Evolutionary conservation across 257 asterid genomes (phyloP).

Genomic region (Eucommia ulmoides): DNA sequence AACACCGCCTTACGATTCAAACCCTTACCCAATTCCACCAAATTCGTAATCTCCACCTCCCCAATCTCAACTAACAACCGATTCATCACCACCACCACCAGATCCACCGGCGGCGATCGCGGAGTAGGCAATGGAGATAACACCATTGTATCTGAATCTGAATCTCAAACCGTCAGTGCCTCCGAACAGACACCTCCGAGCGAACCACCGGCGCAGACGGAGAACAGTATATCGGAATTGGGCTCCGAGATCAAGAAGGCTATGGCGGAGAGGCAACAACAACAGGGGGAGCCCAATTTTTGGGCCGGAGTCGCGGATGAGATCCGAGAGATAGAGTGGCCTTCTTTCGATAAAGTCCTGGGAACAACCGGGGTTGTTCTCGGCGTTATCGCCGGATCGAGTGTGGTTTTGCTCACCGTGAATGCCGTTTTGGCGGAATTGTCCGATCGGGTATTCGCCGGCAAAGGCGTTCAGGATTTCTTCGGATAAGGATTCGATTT

Average conservation of each 20-base stretch:
- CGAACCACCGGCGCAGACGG: slow-evolving; percentile 2
- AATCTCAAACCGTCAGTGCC: slow-evolving; percentile 3
- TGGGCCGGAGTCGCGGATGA: slow-evolving; percentile 69
- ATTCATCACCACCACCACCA: slow-evolving; percentile 8
- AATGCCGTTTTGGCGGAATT: slow-evolving; percentile 94
- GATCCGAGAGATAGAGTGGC: slow-evolving; percentile 87
- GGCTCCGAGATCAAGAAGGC: slow-evolving; percentile 66
- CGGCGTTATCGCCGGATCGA: slow-evolving; percentile 88
- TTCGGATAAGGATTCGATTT: slow-evolving; percentile 31
- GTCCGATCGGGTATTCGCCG: slow-evolving; percentile 68
- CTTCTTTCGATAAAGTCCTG: slow-evolving; percentile 63
- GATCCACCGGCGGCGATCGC: slow-evolving; percentile 34
- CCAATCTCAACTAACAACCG: slow-evolving; percentile 2
- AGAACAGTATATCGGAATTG: slow-evolving; percentile 28
- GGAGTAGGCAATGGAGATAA: slow-evolving; percentile 2
- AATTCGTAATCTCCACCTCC: not conserved
- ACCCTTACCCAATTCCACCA: slow-evolving; percentile 4
- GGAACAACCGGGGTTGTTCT: slow-evolving; percentile 81
- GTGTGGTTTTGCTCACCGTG: slow-evolving; percentile 88
- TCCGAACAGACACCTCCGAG: slow-evolving; percentile 8
- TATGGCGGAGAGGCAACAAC: slow-evolving; percentile 45
- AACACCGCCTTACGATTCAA: slow-evolving; percentile 9
- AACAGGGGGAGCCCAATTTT: slow-evolving; percentile 25
- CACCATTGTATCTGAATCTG: not conserved
- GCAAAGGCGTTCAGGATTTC: slow-evolving; percentile 87